Evolutionary conservation across 495 filamentous ascomycete genomes (phyloP), one percentile per base, ranked within the genome.

Genomic region (Chaetomidium leptoderma): DNA sequence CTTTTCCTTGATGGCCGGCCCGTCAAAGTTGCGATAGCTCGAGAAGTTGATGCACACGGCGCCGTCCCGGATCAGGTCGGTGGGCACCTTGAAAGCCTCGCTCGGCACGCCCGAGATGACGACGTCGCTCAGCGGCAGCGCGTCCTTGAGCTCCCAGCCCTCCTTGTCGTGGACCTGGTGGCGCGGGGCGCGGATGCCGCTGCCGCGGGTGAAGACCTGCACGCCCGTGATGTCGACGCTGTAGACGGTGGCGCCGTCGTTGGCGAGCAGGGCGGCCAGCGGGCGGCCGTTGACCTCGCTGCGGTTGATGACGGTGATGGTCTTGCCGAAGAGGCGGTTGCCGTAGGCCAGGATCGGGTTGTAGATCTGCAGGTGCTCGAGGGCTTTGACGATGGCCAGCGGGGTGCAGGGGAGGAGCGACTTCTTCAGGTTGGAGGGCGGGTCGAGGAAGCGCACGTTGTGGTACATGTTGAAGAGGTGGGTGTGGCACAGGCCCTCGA

Each of bases 401-500:
- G 93, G 93, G 1, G 93, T 98, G 78, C 93, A 98, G 14, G 93
- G 93, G 21, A 98, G 79, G 43, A 98, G 87, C 50, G 85, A 92
- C 72, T 98, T 98, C 71, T 89, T 87, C 43, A 74, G 76, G 70
- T 91, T 88, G 29, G 75, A 66, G 19, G 85, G 83, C 13, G 81
- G 75, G 76, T 98, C 93, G 33, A 98, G 79, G 76, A 90, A 97
- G 48, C 93, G 89, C 65, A 93, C 83, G 74, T 98, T 98, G 78
- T 97, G 88, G 78, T 97, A 98, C 90, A 98, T 95, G 80, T 98
- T 98, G 82, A 92, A 93, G 66, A 97, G 86, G 74, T 97, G 93
- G 57, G 81, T 85, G 70, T 97, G 92, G 63, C 86, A 91, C 52
- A 98, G 86, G 23, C 93, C 93, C 66, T 98, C 93, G 55, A 98